Conservation (phyloP, 306 rosid species). For the Gastrolobium villosum region DNA sequence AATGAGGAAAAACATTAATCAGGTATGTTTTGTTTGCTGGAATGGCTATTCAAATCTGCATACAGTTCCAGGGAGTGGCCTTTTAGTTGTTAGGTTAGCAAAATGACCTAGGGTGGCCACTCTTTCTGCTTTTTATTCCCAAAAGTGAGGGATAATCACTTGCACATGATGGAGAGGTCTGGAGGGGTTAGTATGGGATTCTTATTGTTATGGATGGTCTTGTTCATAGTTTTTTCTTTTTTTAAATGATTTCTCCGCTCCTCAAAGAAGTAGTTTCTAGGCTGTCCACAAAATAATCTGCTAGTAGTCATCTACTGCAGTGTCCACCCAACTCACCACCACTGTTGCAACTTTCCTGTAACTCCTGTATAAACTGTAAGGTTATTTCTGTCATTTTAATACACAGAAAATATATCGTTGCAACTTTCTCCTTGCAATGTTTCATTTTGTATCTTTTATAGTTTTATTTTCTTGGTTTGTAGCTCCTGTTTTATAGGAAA, state of each 20-base stretch:
- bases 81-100: constrained; percentile 20
- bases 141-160: constrained; percentile 13
- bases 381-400: neutral
- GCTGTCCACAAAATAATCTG: no score
- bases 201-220: constrained; percentile 4
- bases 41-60: constrained; percentile 20
- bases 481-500: constrained; percentile 4
- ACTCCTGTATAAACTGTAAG: neutral
- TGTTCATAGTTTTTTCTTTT: neutral
- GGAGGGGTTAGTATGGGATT: constrained; percentile 33
- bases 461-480: neutral
- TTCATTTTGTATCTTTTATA: neutral
- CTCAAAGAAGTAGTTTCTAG: no score
- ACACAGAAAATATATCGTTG: neutral
- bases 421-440: constrained; percentile 4
- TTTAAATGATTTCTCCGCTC: neutral
- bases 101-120: constrained; percentile 29
- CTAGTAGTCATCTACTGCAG: neutral
- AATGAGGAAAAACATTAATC: constrained; percentile 6
- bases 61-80: constrained; percentile 15
- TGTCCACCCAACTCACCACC: neutral
- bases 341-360: neutral
- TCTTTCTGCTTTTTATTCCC: constrained; percentile 15
- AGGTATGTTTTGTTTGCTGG: constrained; percentile 21
- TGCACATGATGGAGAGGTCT: constrained; percentile 29